A percentile compares a stretch with the other conserved stretches of the same genome.
Evolutionary conservation across 345 rosid genomes (phyloP).

Genomic region (Gossypium australe): DNA sequence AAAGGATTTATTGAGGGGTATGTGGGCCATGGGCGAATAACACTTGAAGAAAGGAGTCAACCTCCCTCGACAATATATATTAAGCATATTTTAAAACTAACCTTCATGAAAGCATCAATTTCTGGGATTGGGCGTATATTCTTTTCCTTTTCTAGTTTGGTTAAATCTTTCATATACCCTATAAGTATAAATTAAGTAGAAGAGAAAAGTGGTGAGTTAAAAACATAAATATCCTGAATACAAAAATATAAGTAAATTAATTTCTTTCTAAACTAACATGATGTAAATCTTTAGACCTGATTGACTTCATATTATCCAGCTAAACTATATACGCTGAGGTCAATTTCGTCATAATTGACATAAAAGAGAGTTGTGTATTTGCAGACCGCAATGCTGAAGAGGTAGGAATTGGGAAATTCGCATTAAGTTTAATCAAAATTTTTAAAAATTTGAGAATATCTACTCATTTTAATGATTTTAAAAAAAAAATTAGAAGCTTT

Average conservation of each 20-base stretch:
- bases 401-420: too few relatives aligned
- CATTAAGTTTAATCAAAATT: too few relatives aligned
- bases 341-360: not conserved
- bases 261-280: not conserved
- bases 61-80: too few relatives aligned
- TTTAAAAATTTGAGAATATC: too few relatives aligned
- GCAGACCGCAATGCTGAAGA: too few relatives aligned
- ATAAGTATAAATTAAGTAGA: conserved; percentile 8
- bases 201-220: not conserved
- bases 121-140: conserved; percentile 66
- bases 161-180: conserved; percentile 65
- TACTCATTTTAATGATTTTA: too few relatives aligned
- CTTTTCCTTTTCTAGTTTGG: conserved; percentile 62
- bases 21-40: rapidly evolving
- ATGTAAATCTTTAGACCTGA: not conserved
- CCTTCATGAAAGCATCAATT: conserved; percentile 98
- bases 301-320: not conserved
- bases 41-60: too few relatives aligned
- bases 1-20: too few relatives aligned
- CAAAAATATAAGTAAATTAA: not conserved
- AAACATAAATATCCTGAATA: not conserved
- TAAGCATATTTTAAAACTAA: conserved; percentile 9
- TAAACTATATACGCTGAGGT: not conserved
- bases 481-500: too few relatives aligned
- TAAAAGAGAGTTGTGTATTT: not conserved